phyloP scores from a whole-genome alignment of 352 stramenopile species.

The Phytophthora tentaculata region DNA sequence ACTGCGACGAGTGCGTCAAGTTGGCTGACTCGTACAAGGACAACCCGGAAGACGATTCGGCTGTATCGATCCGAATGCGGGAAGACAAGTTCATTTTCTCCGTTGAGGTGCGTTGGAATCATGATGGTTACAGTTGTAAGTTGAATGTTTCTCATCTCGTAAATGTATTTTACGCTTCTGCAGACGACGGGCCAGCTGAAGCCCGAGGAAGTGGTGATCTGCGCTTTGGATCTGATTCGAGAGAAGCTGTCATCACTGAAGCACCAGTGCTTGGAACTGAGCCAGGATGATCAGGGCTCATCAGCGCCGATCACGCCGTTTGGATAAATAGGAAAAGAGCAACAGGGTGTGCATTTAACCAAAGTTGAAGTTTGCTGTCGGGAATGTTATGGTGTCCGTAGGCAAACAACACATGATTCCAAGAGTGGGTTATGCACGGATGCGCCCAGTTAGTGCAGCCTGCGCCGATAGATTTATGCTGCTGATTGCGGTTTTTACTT shows the following conservation, averaged over 20 bases:
- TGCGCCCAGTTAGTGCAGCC: slow-evolving; percentile 22
- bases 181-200: slow-evolving; percentile 87
- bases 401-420: too few relatives aligned
- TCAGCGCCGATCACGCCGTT: slow-evolving; percentile 83
- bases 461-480: slow-evolving; percentile 42
- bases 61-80: slow-evolving; percentile 88
- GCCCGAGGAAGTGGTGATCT: slow-evolving; percentile 88
- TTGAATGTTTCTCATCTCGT: slow-evolving; percentile 12
- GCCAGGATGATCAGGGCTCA: slow-evolving; percentile 74
- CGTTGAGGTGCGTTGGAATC: slow-evolving; percentile 80
- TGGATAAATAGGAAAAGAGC: slow-evolving; percentile 50
- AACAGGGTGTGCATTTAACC: slow-evolving; percentile 21
- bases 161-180: neutral
- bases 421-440: too few relatives aligned
- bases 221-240: slow-evolving; percentile 84
- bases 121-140: neutral
- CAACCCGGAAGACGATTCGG: slow-evolving; percentile 94
- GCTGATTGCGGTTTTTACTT: slow-evolving; percentile 25
- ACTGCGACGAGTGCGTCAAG: slow-evolving; percentile 96
- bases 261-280: slow-evolving; percentile 87
- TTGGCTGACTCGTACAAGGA: slow-evolving; percentile 94
- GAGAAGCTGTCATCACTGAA: slow-evolving; percentile 88
- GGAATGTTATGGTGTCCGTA: neutral
- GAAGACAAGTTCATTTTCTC: slow-evolving; percentile 97
- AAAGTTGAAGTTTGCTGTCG: slow-evolving; percentile 14